Conservation (phyloP, 2,329 filamentous ascomycete genomes). For the Mycosphaerelloides madeirae region DNA sequence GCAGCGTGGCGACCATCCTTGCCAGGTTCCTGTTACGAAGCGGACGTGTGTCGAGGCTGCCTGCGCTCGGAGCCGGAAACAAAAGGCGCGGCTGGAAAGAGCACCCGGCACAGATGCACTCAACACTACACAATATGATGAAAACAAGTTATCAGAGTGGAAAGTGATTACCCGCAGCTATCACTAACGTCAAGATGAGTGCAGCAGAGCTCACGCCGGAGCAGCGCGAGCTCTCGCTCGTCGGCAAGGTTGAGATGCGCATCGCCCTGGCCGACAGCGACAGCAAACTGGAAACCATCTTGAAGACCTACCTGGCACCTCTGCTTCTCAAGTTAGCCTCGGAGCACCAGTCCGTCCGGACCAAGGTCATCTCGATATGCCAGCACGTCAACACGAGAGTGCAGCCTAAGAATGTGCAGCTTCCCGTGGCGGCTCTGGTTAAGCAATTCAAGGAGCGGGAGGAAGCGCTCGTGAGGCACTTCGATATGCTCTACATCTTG, state of each 20-base stretch:
- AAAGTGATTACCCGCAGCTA: too few species aligned
- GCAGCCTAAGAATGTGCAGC: slow-evolving; percentile 59
- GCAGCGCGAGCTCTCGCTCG: slow-evolving; percentile 71
- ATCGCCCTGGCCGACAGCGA: slow-evolving; percentile 82
- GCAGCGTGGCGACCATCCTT: too few species aligned
- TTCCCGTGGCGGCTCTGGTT: slow-evolving; percentile 79
- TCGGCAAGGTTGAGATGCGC: slow-evolving; percentile 79
- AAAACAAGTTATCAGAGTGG: too few species aligned
- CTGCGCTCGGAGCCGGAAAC: too few species aligned
- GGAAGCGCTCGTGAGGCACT: slow-evolving; percentile 72
- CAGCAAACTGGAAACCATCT: slow-evolving; percentile 69
- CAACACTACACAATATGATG: too few species aligned
- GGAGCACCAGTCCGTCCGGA: slow-evolving; percentile 71
- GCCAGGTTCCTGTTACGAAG: too few species aligned
- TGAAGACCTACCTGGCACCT: slow-evolving; percentile 74
- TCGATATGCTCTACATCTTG: slow-evolving; percentile 84
- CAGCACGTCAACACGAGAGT: slow-evolving; percentile 66
- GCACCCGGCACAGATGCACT: too few species aligned
- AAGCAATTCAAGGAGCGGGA: slow-evolving; percentile 81
- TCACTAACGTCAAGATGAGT: slow-evolving; percentile 4
- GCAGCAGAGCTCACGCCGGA: slow-evolving; percentile 37
- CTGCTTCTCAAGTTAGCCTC: slow-evolving; percentile 83
- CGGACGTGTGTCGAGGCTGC: too few species aligned
- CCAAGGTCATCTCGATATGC: slow-evolving; percentile 69
- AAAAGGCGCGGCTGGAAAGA: too few species aligned